A percentile compares a stretch with the other conserved stretches of the same genome.
phyloP scores from a whole-genome alignment of 345 rosid genomes.

The Anastatica hierochuntica region DNA sequence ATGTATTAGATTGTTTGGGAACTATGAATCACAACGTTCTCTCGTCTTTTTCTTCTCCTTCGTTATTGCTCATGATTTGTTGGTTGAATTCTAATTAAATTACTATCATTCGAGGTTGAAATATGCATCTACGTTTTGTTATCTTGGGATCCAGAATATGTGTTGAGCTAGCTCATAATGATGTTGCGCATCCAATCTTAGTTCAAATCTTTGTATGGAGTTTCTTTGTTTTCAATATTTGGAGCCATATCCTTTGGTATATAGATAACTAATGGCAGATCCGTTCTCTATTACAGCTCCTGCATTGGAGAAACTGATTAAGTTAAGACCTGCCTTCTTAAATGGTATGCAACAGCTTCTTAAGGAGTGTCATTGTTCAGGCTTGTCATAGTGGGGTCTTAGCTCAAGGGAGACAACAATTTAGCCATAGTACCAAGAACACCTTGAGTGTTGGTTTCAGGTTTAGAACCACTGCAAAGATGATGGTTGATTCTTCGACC shows the following conservation, averaged over 20 bases:
- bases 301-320: conserved; percentile 29
- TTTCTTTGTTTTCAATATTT: too few relatives aligned
- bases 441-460: conserved; percentile 31
- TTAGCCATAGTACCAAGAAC: conserved; percentile 17
- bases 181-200: too few relatives aligned
- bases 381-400: conserved; percentile 42
- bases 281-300: conserved; percentile 10
- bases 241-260: too few relatives aligned
- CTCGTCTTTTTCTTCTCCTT: not conserved
- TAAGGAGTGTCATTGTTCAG: conserved; percentile 52
- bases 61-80: not conserved
- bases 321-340: conserved; percentile 17
- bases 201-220: too few relatives aligned
- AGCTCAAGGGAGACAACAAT: conserved; percentile 28
- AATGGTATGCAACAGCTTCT: conserved; percentile 75
- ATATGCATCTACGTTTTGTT: too few relatives aligned
- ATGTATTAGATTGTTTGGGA: conserved; percentile 7
- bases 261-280: not conserved
- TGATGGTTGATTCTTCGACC: conserved; percentile 75
- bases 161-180: too few relatives aligned
- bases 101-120: too few relatives aligned
- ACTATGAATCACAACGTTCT: conserved; percentile 7
- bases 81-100: too few relatives aligned
- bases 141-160: too few relatives aligned
- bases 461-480: conserved; percentile 26